Evolutionary conservation across 495 filamentous ascomycete species (phyloP).

Genomic region (Podospora comata): DNA sequence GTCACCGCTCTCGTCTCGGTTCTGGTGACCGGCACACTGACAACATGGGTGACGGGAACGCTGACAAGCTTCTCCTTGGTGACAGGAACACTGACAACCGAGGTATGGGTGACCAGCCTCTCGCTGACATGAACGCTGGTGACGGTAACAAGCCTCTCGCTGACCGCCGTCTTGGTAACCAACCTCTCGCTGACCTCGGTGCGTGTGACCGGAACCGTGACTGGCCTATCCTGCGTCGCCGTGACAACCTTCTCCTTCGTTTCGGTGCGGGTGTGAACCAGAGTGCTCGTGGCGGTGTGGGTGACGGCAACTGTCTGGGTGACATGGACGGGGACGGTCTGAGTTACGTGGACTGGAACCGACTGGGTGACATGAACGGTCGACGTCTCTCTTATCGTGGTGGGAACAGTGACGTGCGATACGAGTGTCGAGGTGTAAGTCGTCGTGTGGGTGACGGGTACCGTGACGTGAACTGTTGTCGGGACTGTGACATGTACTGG

Average conservation of each 20-base stretch:
- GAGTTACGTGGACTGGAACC: not conserved
- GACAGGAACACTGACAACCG: slow-evolving; percentile 3
- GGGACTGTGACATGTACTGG: slow-evolving; percentile 10
- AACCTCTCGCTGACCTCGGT: slow-evolving; percentile 7
- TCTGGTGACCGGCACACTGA: slow-evolving; percentile 6
- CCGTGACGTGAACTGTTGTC: slow-evolving; percentile 10
- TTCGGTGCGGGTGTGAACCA: not conserved
- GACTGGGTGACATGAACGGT: slow-evolving; percentile 1
- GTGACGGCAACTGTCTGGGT: not conserved
- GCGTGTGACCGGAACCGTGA: slow-evolving; percentile 7
- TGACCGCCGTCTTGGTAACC: not conserved
- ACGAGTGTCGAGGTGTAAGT: not conserved
- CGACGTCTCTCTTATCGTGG: not conserved
- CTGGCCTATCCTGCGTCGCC: slow-evolving; percentile 1
- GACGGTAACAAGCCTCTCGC: slow-evolving; percentile 4
- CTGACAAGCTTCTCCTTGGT: not conserved
- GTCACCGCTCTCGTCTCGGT: slow-evolving; percentile 6
- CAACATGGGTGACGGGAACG: not conserved
- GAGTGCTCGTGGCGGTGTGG: not conserved
- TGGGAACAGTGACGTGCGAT: not conserved
- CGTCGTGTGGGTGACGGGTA: not conserved
- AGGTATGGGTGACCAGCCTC: slow-evolving; percentile 5
- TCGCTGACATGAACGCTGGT: slow-evolving; percentile 7
- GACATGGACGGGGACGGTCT: slow-evolving; percentile 1
- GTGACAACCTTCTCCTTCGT: not conserved